Conservation (phyloP, 441 rosid species). For the Capsella rubella region DNA sequence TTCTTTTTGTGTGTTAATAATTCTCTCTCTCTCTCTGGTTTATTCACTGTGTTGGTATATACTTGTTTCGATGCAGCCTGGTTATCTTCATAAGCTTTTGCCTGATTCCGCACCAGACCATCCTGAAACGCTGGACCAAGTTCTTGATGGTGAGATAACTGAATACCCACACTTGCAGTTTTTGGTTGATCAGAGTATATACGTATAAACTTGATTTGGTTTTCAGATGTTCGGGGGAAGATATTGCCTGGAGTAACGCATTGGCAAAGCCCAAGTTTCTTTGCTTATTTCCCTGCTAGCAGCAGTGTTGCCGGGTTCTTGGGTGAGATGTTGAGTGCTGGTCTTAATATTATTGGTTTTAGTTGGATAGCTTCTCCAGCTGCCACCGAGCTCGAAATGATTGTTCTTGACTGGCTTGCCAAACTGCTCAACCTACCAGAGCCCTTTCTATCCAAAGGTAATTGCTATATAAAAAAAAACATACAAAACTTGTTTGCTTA, state of each 20-base stretch:
- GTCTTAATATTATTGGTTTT: conserved; percentile 79
- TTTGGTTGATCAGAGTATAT: not conserved
- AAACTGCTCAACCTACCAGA: conserved; percentile 78
- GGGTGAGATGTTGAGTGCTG: conserved; percentile 96
- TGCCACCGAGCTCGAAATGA: conserved; percentile 88
- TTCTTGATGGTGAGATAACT: conserved; percentile 72
- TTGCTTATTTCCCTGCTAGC: conserved; percentile 83
- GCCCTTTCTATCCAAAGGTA: conserved; percentile 76
- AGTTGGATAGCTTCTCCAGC: conserved; percentile 96
- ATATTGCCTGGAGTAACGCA: conserved; percentile 91
- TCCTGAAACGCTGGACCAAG: conserved; percentile 75
- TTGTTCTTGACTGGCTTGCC: conserved; percentile 92
- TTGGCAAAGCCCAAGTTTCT: conserved; percentile 90
- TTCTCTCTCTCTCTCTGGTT: not conserved
- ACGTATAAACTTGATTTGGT: not conserved
- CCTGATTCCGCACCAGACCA: conserved; percentile 81
- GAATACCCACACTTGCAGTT: not conserved
- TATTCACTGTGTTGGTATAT: conserved; percentile 2
- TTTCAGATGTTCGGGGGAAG: conserved; percentile 73
- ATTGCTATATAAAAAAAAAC: not conserved
- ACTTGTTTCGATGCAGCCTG: conserved; percentile 66
- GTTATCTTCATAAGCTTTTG: conserved; percentile 71
- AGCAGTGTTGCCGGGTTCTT: conserved; percentile 88
- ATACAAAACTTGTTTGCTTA: not conserved
- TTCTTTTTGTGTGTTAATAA: not conserved